Percentiles rank a stretch among this genome's conserved stretches.
Conservation (phyloP, 768 basidiomycete species). For the Tylopilus subfusipes region DNA sequence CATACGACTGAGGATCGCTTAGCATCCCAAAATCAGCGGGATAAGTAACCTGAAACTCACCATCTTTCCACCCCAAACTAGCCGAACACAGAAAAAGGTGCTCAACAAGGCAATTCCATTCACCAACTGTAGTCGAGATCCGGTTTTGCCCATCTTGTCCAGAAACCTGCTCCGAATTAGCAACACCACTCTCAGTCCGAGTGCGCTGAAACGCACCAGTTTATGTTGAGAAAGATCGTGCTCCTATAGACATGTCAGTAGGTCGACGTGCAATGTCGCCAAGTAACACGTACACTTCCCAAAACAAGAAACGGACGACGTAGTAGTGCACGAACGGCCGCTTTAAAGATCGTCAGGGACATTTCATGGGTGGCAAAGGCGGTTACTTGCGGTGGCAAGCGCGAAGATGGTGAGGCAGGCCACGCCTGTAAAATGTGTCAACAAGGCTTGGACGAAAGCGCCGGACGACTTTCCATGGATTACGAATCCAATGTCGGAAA, state of each 20-base stretch:
- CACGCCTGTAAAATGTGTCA: conserved; percentile 39
- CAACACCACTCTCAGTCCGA: not conserved
- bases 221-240: conserved; percentile 85
- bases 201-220: conserved; percentile 53
- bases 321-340: conserved; percentile 79
- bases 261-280: not conserved
- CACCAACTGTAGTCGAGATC: conserved; percentile 59
- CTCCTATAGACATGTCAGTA: conserved; percentile 41
- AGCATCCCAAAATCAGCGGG: not conserved
- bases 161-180: conserved; percentile 50
- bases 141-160: conserved; percentile 73
- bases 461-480: conserved; percentile 54
- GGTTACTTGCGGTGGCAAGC: conserved; percentile 61
- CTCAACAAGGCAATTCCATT: conserved; percentile 68
- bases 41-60: conserved; percentile 16
- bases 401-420: conserved; percentile 64
- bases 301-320: conserved; percentile 70
- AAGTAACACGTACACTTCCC: conserved; percentile 62
- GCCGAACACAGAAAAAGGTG: conserved; percentile 66
- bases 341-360: conserved; percentile 31
- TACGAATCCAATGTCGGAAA: conserved; percentile 69
- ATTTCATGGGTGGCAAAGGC: not conserved
- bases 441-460: not conserved
- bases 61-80: conserved; percentile 64
- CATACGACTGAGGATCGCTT: conserved; percentile 47